Conservation (phyloP, 495 filamentous ascomycete genomes). For the Delitschia confertaspora region DNA sequence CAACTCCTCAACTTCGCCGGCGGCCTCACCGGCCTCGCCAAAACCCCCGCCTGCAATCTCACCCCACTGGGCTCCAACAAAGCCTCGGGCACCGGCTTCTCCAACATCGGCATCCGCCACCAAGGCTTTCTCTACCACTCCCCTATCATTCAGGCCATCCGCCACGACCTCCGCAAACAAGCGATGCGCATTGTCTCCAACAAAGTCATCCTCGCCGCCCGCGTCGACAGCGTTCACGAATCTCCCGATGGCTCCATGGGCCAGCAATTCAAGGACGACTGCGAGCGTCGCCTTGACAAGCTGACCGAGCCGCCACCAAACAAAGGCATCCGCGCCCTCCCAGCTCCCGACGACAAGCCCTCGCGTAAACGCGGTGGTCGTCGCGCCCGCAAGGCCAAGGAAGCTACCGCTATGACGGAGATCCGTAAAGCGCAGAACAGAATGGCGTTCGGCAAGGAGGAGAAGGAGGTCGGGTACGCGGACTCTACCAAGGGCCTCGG, state of each 20-base stretch:
- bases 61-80: conserved; percentile 83
- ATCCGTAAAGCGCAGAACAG: conserved; percentile 93
- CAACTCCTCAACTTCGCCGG: conserved; percentile 92
- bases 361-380: conserved; percentile 87
- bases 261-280: conserved; percentile 72
- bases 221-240: conserved; percentile 79
- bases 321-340: conserved; percentile 77
- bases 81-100: conserved; percentile 72
- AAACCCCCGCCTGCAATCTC: conserved; percentile 88
- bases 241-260: conserved; percentile 75
- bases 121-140: conserved; percentile 93
- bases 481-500: conserved; percentile 82
- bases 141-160: conserved; percentile 72
- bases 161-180: conserved; percentile 79
- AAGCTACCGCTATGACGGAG: conserved; percentile 94
- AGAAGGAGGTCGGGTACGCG: conserved; percentile 88
- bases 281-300: conserved; percentile 84
- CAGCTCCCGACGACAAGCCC: conserved; percentile 92
- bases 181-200: conserved; percentile 92
- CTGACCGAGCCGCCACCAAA: conserved; percentile 89
- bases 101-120: conserved; percentile 83
- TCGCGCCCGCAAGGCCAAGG: conserved; percentile 89
- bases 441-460: conserved; percentile 92
- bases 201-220: conserved; percentile 84
- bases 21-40: conserved; percentile 77